Evolutionary conservation across 306 rosid species (phyloP), one percentile per base, ranked within the genome.

Genomic region (Calophaca sinica): DNA sequence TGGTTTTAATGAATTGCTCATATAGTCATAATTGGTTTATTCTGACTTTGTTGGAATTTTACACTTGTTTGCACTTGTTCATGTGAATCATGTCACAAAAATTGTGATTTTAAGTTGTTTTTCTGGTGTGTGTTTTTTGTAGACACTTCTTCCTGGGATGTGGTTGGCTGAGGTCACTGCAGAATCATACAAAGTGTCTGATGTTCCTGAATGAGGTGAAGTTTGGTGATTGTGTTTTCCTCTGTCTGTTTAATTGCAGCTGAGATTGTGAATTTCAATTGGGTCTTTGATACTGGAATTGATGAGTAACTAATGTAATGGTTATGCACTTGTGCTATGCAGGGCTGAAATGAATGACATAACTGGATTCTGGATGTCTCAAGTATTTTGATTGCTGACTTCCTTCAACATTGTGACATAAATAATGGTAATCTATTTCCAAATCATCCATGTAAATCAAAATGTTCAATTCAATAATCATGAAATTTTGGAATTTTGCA

Each of bases 121-220:
- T 41, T 62, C 7, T 77, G 76, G 48, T 75, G 52, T 69, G 45
- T 48, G 28, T 54, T 33, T 69, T 78, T 50, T 71, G 85, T 78
- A 88, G 92, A 32, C 84, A 67, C 52, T 88, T 39, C 81, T 75
- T 51, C 87, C 90, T 26, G 90, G 88, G 41, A 53, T 88, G 60
- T 75, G 82, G 67, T 71, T 86, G 66, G 35, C 80, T 9, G 88
- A 86, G 70, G 73, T 88, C 33, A 84, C 80, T 57, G 53, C 79
- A 46, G 87, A 88, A n/a, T 67, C 83, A 53, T 88, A 88, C 80
- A 80, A 78, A 84, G 86, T 86, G 13, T n/a, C 83, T 50, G 91
- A 84, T 65, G 86, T 77, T 62, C 79, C 83, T 72, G 88, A 88
- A 73, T 73, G 80, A 86, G 82, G 86, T 79, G 58, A 75, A 66